A percentile compares a stretch with the other conserved stretches of the same genome.
Evolutionary conservation across 371 early-diverging fungal genomes (phyloP).

Genomic region (Syncephalis plumigaleata): DNA sequence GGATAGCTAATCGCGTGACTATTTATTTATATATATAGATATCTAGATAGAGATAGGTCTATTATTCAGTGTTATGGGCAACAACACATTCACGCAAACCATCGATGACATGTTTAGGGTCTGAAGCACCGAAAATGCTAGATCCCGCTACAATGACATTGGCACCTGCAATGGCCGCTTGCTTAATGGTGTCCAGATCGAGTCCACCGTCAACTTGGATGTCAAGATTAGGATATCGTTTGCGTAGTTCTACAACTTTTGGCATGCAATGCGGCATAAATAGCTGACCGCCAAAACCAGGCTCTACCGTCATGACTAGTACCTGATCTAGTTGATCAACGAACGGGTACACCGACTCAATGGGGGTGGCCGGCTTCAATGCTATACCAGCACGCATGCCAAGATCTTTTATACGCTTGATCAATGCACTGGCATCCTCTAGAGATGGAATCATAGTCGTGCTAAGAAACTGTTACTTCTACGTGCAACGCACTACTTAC

Average conservation of each 20-base stretch:
- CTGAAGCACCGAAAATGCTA: constrained; percentile 70
- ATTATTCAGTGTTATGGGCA: constrained; percentile 3
- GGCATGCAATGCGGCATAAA: constrained; percentile 78
- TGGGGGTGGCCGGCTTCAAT: constrained; percentile 81
- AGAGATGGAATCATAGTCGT: background rate
- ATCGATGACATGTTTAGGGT: constrained; percentile 55
- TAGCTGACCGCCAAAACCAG: constrained; percentile 93
- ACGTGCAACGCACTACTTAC: constrained; percentile 9
- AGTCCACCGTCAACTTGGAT: constrained; percentile 98
- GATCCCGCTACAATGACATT: constrained; percentile 99
- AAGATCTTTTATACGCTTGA: constrained; percentile 54
- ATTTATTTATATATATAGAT: too few relatives aligned
- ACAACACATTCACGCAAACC: constrained; percentile 45
- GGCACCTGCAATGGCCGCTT: constrained; percentile 82
- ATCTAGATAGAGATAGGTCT: too few relatives aligned
- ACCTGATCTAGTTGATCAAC: constrained; percentile 73
- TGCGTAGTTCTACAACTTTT: constrained; percentile 63
- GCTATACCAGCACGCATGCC: constrained; percentile 94
- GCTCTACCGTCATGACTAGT: constrained; percentile 97
- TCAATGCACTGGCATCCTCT: constrained; percentile 51
- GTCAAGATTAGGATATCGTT: constrained; percentile 67
- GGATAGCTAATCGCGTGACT: too few relatives aligned
- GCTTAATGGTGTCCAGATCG: constrained; percentile 66
- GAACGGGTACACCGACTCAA: constrained; percentile 48
- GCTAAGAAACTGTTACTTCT: constrained; percentile 1